Evolutionary conservation across 805 yeast species (phyloP), one percentile per base, ranked within the genome.

Genomic region (Candida cerambycidarum): DNA sequence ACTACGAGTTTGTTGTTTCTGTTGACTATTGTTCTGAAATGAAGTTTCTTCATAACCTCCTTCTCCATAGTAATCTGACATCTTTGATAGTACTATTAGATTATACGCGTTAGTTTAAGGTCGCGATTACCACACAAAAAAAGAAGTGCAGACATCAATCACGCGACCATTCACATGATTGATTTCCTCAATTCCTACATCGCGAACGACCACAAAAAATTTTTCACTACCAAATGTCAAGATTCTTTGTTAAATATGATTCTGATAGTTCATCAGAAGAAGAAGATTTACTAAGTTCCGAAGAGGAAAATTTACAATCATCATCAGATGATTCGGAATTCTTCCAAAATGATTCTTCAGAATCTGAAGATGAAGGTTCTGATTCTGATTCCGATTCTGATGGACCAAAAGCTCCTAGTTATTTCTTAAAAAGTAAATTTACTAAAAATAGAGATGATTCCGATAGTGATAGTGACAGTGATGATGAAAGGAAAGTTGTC

Each of bases 401-500:
- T 36, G 56, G 51, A 5, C 75, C 71, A 13, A 49, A 59, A 6
- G 83, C 82, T 14, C 79, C 82, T 16, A 64, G 79, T 3, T 79
- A 78, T 57, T 78, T 79, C 60, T 67, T 79, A 54, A 78, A 78
- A 61, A 73, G 68, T 47, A 64, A 69, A 42, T 73, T 72, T 53
- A 56, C 71, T 46, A 76, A 76, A 54, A 61, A 45, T 45, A n/a
- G 32, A n/a, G 32, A 12, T 29, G 60, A 54, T 38, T 58, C 67
- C 24, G 79, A 72, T 50, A 57, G 68, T 41, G 80, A 75, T 43
- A 59, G 63, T 41, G 87, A 80, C 44, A 85, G 78, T 46, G 92
- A 84, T 45, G 92, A 84, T 46, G 86, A 83, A 58, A 84, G 81
- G 62, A 85, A 83, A 53, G 89, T 89, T 32, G 96, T 92, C 54